These are phyloP conservation scores for Ustulina deusta DNA, from an alignment of 2,329 filamentous ascomycete genomes.

Conservation along the genomic window DNA sequence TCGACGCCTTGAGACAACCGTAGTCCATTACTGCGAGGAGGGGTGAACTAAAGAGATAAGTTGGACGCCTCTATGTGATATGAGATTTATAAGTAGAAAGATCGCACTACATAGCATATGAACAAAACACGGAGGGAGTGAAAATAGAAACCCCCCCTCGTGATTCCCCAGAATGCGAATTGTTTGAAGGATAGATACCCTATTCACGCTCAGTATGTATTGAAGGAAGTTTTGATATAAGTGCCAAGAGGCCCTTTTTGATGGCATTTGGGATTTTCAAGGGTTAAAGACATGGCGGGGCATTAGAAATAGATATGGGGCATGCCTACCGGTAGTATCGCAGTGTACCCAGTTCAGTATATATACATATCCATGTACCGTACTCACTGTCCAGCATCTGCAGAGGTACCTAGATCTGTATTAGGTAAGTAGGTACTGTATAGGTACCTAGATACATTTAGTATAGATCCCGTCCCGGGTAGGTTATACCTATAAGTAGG, in stretches of 20 bases:
- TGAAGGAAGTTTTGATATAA: slow-evolving; percentile 3
- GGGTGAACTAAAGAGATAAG: neutral
- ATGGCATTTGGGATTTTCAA: slow-evolving; percentile 29
- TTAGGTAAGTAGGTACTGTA: too few relatives aligned
- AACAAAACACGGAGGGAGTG: neutral
- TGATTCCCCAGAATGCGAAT: neutral
- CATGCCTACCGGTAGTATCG: too few relatives aligned
- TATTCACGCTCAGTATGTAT: slow-evolving; percentile 1
- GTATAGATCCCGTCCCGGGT: too few relatives aligned
- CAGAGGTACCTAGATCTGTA: too few relatives aligned
- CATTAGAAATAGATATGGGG: neutral
- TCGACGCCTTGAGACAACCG: neutral
- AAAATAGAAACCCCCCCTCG: neutral
- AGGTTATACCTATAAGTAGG: neutral
- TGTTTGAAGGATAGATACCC: neutral
- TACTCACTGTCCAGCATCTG: too few relatives aligned
- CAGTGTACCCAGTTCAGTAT: too few relatives aligned
- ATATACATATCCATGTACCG: too few relatives aligned
- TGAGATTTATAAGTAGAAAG: neutral
- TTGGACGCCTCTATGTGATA: neutral
- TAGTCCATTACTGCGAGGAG: neutral
- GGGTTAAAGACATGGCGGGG: neutral
- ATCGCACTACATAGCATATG: neutral
- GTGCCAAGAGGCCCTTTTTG: slow-evolving; percentile 20
- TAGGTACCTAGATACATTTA: slow-evolving; percentile 1